A percentile compares a stretch with the other conserved stretches of the same genome.
These are phyloP conservation scores for Ormosia semicastrata DNA, from an alignment of 306 rosid genomes.

Conservation along the genomic window DNA sequence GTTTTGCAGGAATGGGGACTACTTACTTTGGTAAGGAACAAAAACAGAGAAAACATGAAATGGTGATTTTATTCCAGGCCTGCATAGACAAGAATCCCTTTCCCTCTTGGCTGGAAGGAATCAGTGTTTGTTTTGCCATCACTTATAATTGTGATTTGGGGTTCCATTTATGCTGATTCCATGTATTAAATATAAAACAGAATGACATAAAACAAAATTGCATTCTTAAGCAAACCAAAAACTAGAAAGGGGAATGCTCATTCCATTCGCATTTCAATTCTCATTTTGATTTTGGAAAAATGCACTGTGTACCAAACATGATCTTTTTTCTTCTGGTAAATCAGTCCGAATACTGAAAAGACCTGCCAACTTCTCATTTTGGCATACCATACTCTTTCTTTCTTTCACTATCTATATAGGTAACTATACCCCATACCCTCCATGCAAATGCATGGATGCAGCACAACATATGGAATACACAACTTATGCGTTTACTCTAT, in stretches of 20 bases:
- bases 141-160: neutral
- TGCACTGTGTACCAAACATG: neutral
- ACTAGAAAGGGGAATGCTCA: neutral
- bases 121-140: neutral
- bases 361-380: no score
- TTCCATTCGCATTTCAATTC: neutral
- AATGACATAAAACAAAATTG: neutral
- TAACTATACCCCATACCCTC: no score
- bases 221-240: conserved; percentile 10
- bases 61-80: neutral
- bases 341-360: neutral
- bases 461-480: no score
- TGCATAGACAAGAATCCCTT: neutral
- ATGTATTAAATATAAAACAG: neutral
- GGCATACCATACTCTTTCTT: no score
- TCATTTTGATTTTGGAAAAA: neutral
- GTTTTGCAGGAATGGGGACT: neutral
- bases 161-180: neutral
- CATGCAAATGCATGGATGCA: no score
- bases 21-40: neutral
- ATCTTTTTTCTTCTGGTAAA: neutral
- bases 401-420: no score
- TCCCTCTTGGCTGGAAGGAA: conserved; percentile 8
- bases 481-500: no score
- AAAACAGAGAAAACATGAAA: neutral